Base-by-base conservation (phyloP, 1,139 yeast genomes). In the Blastobotrys proliferans region DNA sequence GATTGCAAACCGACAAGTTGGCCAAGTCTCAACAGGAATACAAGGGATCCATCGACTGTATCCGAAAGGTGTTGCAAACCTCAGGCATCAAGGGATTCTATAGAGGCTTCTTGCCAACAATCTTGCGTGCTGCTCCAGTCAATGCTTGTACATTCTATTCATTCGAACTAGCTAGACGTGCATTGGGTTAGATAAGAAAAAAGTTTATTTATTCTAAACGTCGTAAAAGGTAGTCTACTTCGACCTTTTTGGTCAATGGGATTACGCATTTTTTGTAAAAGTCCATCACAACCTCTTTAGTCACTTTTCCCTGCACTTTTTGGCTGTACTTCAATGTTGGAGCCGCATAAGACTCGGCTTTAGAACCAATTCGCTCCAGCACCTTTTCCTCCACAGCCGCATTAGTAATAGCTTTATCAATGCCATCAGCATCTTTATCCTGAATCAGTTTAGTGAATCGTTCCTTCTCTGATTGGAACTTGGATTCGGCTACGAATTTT, bases 101-200 rank as follows among this genome's bases (percentile, higher is more conserved):
- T 66, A 80, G 83, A 64, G 97, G 97, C 1, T 87, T 88, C 60
- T 65, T 81, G 18, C 96, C 97, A 39, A 88, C 97, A 1, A 79
- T 90, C 51, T 70, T 90, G 54, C 81, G 97, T 66, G 97, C 97
- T 42, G 95, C 95, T 2, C 97, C 97, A 3, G 97, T 94, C 14
- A 90, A 90, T 60, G 97, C 96, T 41, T 95, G 95, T 24, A 90
- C 97, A 1, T 90, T 90, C 67, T 85, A 87, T 42, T 87, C 94
- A 9, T 90, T 90, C 60, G 97, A 90, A 66, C 64, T 84, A 43
- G 83, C 95, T 4, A 83, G 87, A 33, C 45, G 64, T 38, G 53
- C 54, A 39, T 41, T 61, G 39, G 62, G 60, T 32, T 43, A 43
- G 3, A 6, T 20, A 4, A 28, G 6, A 28, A 28, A 14, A 2